These are phyloP conservation scores for Pseudogymnoascus sp. DNA, from an alignment of 2,329 filamentous ascomycete species.

Conservation along the genomic window DNA sequence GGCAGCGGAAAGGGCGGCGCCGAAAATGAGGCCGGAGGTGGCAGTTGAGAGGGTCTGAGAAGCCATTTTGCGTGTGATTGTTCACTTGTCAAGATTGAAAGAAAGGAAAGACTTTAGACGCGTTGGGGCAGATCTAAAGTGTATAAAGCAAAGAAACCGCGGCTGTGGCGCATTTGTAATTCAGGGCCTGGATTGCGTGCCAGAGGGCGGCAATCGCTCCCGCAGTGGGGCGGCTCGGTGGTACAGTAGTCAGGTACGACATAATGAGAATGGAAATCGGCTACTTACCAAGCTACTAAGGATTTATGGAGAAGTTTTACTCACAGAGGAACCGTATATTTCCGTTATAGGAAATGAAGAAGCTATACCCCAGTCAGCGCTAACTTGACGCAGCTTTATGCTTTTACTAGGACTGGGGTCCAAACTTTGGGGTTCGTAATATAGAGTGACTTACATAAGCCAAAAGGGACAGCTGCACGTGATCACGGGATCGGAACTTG, in stretches of 20 bases:
- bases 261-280: not conserved
- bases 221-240: not conserved
- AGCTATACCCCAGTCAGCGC: not conserved
- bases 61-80: not conserved
- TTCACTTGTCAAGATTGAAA: not conserved
- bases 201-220: not conserved
- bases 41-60: slow-evolving; percentile 26
- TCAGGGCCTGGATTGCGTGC: not conserved
- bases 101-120: not conserved
- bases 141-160: not conserved
- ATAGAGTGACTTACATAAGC: not conserved
- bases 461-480: not conserved
- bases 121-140: not conserved
- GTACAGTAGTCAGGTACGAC: not conserved
- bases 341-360: slow-evolving; percentile 4
- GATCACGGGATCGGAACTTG: not conserved
- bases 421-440: not conserved
- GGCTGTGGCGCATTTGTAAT: not conserved
- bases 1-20: slow-evolving; percentile 51
- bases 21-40: slow-evolving; percentile 51
- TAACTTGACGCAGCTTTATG: not conserved
- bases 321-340: not conserved
- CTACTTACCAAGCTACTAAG: not conserved
- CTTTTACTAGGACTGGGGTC: not conserved
- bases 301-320: not conserved